phyloP scores from a whole-genome alignment of 2,329 filamentous ascomycete genomes.

The Teratosphaeria zuluensis region DNA sequence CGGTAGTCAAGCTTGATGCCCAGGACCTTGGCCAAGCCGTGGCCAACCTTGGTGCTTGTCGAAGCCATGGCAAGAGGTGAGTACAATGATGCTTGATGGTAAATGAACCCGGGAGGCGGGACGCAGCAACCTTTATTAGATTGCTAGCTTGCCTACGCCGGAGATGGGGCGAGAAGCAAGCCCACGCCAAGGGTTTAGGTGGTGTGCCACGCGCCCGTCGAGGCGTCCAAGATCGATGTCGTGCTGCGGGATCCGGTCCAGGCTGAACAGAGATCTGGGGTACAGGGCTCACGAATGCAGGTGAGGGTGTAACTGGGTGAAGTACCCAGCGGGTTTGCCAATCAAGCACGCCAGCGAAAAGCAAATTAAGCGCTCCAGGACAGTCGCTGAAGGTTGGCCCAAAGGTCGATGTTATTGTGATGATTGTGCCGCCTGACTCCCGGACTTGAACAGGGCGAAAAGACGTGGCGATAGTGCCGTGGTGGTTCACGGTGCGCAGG shows the following conservation, averaged over 20 bases:
- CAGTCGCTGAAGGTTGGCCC: neutral
- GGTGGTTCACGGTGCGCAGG: neutral
- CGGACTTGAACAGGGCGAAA: neutral
- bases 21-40: conserved; percentile 64
- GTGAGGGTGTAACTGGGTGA: neutral
- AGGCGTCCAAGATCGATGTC: neutral
- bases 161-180: neutral
- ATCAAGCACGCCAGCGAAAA: neutral
- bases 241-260: neutral
- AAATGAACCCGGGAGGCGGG: neutral
- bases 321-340: neutral
- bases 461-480: neutral
- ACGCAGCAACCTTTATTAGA: neutral
- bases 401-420: neutral
- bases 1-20: conserved; percentile 71
- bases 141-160: neutral
- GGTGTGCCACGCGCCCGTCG: neutral
- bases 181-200: neutral
- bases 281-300: neutral
- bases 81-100: neutral
- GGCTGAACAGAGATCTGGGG: neutral
- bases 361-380: neutral
- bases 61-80: conserved; percentile 18
- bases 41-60: conserved; percentile 52
- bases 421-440: neutral